These are phyloP conservation scores for Plantago elongata DNA, from an alignment of 257 asterid species.

Conservation along the genomic window DNA sequence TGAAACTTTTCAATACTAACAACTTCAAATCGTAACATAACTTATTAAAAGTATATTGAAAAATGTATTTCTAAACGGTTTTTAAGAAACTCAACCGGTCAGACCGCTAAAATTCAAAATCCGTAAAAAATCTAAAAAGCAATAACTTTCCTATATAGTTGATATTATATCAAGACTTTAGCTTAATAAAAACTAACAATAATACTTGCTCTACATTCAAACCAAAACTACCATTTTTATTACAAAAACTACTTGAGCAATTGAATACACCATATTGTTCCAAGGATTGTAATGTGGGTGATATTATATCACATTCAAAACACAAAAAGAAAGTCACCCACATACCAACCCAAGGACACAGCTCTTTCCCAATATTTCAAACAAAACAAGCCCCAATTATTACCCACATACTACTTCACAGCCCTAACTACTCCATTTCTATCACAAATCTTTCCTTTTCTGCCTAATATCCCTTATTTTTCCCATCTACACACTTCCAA, in stretches of 20 bases:
- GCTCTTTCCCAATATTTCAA: background rate
- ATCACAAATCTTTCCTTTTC: conserved; percentile 10
- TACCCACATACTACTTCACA: conserved; percentile 18
- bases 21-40: too few species aligned
- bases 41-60: too few species aligned
- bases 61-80: too few species aligned
- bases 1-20: too few species aligned
- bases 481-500: conserved; percentile 31
- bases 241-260: conserved; percentile 24
- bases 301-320: conserved; percentile 3
- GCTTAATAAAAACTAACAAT: too few species aligned
- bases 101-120: too few species aligned
- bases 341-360: conserved; percentile 3
- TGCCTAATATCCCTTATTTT: conserved; percentile 14
- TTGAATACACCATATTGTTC: conserved; percentile 20
- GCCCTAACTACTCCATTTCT: background rate
- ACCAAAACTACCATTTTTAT: conserved; percentile 24
- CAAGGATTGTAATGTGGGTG: background rate
- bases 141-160: too few species aligned
- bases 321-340: conserved; percentile 17
- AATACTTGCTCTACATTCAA: conserved; percentile 2
- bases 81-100: too few species aligned
- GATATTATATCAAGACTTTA: too few species aligned
- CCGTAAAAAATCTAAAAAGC: too few species aligned
- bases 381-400: conserved; percentile 1